A percentile compares a stretch with the other conserved stretches of the same genome.
These are phyloP conservation scores for Friedmanniomyces endolithicus DNA, from an alignment of 495 filamentous ascomycete genomes.

Conservation along the genomic window DNA sequence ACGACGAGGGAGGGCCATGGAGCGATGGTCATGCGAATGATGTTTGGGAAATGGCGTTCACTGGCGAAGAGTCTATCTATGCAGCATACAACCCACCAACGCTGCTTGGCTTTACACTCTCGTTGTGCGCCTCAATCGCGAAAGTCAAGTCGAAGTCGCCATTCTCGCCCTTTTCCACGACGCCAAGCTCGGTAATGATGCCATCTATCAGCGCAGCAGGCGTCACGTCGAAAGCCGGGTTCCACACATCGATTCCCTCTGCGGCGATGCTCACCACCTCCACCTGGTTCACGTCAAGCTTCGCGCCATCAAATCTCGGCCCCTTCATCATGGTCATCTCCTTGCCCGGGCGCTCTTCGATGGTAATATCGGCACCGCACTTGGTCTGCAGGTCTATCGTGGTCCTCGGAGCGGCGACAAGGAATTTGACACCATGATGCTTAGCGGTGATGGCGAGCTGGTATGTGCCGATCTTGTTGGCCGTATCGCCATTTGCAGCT, in stretches of 20 bases:
- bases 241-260: conserved; percentile 74
- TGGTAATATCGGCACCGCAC: conserved; percentile 64
- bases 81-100: conserved; percentile 23
- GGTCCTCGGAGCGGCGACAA: conserved; percentile 88
- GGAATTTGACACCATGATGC: conserved; percentile 80
- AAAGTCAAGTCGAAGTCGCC: conserved; percentile 60
- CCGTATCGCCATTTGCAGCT: conserved; percentile 91
- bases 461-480: conserved; percentile 99
- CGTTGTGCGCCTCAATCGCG: conserved; percentile 35
- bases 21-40: no score
- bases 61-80: neutral
- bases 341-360: conserved; percentile 67
- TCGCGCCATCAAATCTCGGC: conserved; percentile 34
- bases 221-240: conserved; percentile 92
- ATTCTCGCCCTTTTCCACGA: conserved; percentile 61
- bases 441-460: conserved; percentile 71
- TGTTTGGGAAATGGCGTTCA: no score
- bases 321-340: conserved; percentile 77
- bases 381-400: conserved; percentile 77
- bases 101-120: conserved; percentile 13
- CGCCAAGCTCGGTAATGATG: conserved; percentile 84
- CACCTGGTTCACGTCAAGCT: conserved; percentile 40
- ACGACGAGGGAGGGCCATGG: no score
- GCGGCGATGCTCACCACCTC: conserved; percentile 71
- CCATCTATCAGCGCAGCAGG: conserved; percentile 78